These are phyloP conservation scores for Entamoeba histolytica DNA, from an alignment of 208 protist genomes.

Conservation along the genomic window DNA sequence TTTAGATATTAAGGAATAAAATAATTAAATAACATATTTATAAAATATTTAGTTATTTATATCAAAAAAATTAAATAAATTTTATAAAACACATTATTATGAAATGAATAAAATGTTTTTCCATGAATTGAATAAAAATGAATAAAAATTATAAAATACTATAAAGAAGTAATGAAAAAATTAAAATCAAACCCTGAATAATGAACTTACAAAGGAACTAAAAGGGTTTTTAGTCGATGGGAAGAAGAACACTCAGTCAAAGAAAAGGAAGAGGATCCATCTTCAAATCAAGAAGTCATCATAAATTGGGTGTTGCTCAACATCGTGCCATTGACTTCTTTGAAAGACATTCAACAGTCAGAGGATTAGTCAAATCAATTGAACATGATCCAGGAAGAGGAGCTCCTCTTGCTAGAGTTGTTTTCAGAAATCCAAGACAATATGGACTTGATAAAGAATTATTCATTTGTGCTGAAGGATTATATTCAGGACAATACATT, in stretches of 20 bases:
- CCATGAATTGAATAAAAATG: too few species aligned
- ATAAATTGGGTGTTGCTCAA: slow-evolving; percentile 72
- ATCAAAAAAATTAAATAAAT: too few species aligned
- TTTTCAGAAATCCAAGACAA: slow-evolving; percentile 53
- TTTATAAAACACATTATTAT: too few species aligned
- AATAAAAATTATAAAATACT: too few species aligned
- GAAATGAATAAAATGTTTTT: too few species aligned
- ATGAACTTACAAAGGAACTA: too few species aligned
- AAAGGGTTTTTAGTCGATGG: background rate
- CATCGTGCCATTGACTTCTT: slow-evolving; percentile 78
- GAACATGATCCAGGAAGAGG: slow-evolving; percentile 94
- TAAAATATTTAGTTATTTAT: too few species aligned
- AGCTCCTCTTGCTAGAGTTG: slow-evolving; percentile 80
- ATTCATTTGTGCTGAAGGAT: slow-evolving; percentile 87
- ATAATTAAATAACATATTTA: too few species aligned
- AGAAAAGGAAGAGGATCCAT: slow-evolving; percentile 68
- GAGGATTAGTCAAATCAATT: slow-evolving; percentile 73
- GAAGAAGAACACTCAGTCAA: slow-evolving; percentile 30
- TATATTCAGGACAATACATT: slow-evolving; percentile 93
- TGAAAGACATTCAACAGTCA: slow-evolving; percentile 76
- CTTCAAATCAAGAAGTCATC: slow-evolving; percentile 63
- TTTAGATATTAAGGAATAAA: too few species aligned
- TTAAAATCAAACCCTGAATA: too few species aligned
- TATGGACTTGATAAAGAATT: slow-evolving; percentile 61
- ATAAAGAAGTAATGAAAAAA: too few species aligned